Percentiles rank a stretch among this genome's conserved stretches.
Evolutionary conservation across 176 grass and related monocot genomes (phyloP).

Genomic region (Chrysopogon serrulatus): DNA sequence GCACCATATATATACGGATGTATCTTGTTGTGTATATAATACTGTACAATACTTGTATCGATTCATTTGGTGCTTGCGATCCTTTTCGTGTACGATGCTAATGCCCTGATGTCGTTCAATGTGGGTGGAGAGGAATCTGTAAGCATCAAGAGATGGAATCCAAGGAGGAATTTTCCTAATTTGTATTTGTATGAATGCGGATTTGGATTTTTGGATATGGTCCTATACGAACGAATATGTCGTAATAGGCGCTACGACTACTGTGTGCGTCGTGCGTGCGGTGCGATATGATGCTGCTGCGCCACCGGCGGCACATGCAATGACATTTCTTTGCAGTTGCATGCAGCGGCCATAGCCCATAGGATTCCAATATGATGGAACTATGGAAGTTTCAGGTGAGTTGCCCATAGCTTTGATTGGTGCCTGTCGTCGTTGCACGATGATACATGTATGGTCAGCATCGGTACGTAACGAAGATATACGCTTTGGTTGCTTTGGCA

Average conservation of each 20-base stretch:
- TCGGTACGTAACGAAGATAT: background rate
- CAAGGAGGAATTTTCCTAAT: background rate
- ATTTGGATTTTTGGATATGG: background rate
- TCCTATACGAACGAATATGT: background rate
- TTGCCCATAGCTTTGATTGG: background rate
- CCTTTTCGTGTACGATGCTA: background rate
- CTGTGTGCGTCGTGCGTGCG: too few species aligned
- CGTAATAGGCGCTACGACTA: too few species aligned
- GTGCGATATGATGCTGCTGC: background rate
- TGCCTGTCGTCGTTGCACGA: background rate
- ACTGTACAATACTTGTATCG: too few species aligned
- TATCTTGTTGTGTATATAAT: too few species aligned
- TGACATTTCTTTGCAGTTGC: background rate
- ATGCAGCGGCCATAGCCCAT: background rate
- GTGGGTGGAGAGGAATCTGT: background rate
- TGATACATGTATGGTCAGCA: background rate
- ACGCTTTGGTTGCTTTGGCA: background rate
- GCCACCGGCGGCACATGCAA: background rate
- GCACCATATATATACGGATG: too few species aligned
- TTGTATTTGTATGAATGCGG: background rate
- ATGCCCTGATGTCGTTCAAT: background rate
- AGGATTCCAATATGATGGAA: background rate
- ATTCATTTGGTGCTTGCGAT: background rate
- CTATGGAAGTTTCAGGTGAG: background rate
- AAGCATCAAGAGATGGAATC: background rate